These are phyloP conservation scores for Niebla homalea DNA, from an alignment of 495 filamentous ascomycete genomes.

Conservation along the genomic window DNA sequence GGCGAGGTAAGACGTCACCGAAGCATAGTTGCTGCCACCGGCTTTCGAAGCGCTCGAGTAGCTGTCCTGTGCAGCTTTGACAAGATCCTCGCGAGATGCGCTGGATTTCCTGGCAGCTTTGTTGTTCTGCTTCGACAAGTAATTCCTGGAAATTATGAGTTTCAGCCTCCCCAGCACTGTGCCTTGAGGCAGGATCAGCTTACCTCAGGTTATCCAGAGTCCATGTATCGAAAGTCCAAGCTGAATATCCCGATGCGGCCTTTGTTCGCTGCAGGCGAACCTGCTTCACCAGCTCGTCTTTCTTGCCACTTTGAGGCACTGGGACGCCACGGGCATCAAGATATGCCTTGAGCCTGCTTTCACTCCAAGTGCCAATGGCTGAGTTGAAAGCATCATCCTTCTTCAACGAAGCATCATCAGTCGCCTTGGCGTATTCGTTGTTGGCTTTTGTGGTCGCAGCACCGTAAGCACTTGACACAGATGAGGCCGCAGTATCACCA, in stretches of 20 bases:
- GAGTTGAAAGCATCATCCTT: conserved; percentile 54
- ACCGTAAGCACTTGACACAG: conserved; percentile 53
- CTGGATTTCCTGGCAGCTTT: conserved; percentile 49
- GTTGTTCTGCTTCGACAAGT: conserved; percentile 53
- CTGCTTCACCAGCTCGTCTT: conserved; percentile 63
- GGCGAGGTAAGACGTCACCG: conserved; percentile 59
- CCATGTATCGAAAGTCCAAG: conserved; percentile 80
- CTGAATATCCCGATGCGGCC: conserved; percentile 54
- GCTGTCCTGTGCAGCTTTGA: conserved; percentile 56
- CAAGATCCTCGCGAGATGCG: conserved; percentile 57
- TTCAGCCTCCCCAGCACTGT: not conserved
- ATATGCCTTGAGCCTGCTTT: conserved; percentile 62
- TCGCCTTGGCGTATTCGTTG: conserved; percentile 64
- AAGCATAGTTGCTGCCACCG: conserved; percentile 56
- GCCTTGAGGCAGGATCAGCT: conserved; percentile 8
- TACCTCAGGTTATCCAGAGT: conserved; percentile 63
- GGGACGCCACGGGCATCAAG: conserved; percentile 42
- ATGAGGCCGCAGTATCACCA: conserved; percentile 48
- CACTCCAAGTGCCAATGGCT: conserved; percentile 54
- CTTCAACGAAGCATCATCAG: conserved; percentile 51
- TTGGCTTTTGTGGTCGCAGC: conserved; percentile 74
- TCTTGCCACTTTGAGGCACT: conserved; percentile 62
- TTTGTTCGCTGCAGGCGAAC: conserved; percentile 63
- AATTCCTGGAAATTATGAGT: conserved; percentile 37
- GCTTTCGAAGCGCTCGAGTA: conserved; percentile 56